These are phyloP conservation scores for Calocybe indica DNA, from an alignment of 768 basidiomycete genomes.

Conservation along the genomic window DNA sequence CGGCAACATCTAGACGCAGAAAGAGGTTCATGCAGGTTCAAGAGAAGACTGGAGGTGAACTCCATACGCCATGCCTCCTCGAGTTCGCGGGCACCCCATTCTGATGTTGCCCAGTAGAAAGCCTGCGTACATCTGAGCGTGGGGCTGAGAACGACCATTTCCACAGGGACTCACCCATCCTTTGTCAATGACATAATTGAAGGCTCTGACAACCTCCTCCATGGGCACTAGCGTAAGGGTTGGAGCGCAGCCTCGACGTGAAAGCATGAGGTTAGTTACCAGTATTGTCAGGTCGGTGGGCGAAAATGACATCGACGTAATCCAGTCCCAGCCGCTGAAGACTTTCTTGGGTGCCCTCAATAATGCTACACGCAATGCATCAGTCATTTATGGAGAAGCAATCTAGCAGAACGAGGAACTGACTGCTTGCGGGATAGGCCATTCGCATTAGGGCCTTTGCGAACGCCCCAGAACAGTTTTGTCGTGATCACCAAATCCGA, in stretches of 20 bases:
- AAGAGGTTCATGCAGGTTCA: neutral
- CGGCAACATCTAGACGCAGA: constrained; percentile 49
- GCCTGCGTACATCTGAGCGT: constrained; percentile 27
- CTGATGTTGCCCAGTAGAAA: constrained; percentile 67
- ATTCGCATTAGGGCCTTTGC: constrained; percentile 49
- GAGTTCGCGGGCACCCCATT: constrained; percentile 62
- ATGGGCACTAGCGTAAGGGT: constrained; percentile 37
- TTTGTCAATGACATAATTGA: constrained; percentile 71
- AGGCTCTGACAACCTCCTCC: constrained; percentile 78
- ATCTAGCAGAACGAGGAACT: constrained; percentile 13
- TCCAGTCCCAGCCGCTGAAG: constrained; percentile 67
- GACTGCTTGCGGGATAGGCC: constrained; percentile 59
- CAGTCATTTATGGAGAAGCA: neutral
- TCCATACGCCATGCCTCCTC: constrained; percentile 47
- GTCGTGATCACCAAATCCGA: constrained; percentile 74
- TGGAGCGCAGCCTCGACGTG: neutral
- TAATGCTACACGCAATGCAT: constrained; percentile 35
- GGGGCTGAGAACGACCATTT: neutral
- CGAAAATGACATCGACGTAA: constrained; percentile 70
- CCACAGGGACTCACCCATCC: constrained; percentile 45
- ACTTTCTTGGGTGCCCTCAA: constrained; percentile 67
- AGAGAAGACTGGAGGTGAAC: neutral
- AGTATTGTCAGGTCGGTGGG: constrained; percentile 58
- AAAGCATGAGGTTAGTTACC: constrained; percentile 23
- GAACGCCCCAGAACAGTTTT: constrained; percentile 73